Evolutionary conservation across 176 grass and related monocot species (phyloP), one percentile per base, ranked within the genome.

Genomic region (Chrysopogon serrulatus): DNA sequence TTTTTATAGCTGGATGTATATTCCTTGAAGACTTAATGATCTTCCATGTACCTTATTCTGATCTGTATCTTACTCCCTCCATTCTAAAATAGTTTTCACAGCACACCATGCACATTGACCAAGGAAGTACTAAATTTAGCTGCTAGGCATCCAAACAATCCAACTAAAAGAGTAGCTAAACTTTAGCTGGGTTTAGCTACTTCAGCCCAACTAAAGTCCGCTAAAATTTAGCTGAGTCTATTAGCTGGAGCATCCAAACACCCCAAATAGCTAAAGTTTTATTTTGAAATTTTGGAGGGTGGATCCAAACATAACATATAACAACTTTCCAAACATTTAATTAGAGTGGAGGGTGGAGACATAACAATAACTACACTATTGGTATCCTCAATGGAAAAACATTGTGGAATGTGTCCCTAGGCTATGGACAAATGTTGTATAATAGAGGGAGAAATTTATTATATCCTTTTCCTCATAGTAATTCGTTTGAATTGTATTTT

Each of bases 1-100:
- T 51, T 63, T 88, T 18, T 27, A 42, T 64, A 74, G 28, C 41
- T 75, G 56, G 16, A 85, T 80, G 80, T 84, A 43, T 26, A 35
- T 66, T 45, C 42, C 45, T 21, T 79, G 5, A n/a, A n/a, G 62
- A 65, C 18, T 51, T 64, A 63, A 21, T 62, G 13, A 59, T 19
- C 40, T 12, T n/a, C n/a, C 43, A n/a, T 53, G 63, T 41, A 17
- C 36, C 15, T 82, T 6, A 37, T 86, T 16, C 35, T 72, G 53
- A 77, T 75, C 47, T 30, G 10, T 56, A 11, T 56, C 53, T 53
- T 56, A 56, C 53, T 56, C 8, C 51, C 48, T 24, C 53, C 0
- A 9, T n/a, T 24, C 53, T 56, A 56, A 21, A 56, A 4, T 57
- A 57, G 8, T 24, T n/a, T 56, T 24, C 54, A 57, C 3, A 57